phyloP scores from a whole-genome alignment of 805 yeast genomes.

The Maudiozyma pseudohumilis region DNA sequence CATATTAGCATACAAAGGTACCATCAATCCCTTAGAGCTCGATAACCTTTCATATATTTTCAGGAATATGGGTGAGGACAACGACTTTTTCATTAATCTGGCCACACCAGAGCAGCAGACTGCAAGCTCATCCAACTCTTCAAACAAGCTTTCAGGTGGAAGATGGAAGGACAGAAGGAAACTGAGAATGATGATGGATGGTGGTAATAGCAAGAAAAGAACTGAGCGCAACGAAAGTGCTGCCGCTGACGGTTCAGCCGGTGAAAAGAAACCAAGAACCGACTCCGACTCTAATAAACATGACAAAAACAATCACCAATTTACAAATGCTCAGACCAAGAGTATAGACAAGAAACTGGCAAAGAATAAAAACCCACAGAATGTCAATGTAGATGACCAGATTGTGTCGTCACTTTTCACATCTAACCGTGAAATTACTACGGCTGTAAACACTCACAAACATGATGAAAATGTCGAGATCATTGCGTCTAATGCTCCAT shows the following conservation, averaged over 20 bases:
- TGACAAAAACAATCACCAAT: background rate
- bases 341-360: conserved; percentile 4
- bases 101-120: conserved; percentile 30
- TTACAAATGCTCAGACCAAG: conserved; percentile 5
- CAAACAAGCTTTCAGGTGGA: conserved; percentile 53
- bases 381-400: conserved; percentile 28
- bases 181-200: conserved; percentile 40
- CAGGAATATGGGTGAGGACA: conserved; percentile 22
- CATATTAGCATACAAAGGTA: too few relatives aligned
- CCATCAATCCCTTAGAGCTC: too few relatives aligned
- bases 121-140: conserved; percentile 11
- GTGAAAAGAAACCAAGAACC: background rate
- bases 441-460: conserved; percentile 28
- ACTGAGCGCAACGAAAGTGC: background rate
- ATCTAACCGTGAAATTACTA: conserved; percentile 45
- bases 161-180: conserved; percentile 75
- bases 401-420: conserved; percentile 82
- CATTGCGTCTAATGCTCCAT: conserved; percentile 79
- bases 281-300: background rate
- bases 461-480: conserved; percentile 29
- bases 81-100: conserved; percentile 58
- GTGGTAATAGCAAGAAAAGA: conserved; percentile 27
- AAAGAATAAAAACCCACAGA: conserved; percentile 6
- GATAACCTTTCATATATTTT: too few relatives aligned
- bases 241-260: background rate